Percentiles rank a stretch among this genome's conserved stretches.
phyloP scores from a whole-genome alignment of 192 early-diverging fungal species.

The Entomortierella lignicola region DNA sequence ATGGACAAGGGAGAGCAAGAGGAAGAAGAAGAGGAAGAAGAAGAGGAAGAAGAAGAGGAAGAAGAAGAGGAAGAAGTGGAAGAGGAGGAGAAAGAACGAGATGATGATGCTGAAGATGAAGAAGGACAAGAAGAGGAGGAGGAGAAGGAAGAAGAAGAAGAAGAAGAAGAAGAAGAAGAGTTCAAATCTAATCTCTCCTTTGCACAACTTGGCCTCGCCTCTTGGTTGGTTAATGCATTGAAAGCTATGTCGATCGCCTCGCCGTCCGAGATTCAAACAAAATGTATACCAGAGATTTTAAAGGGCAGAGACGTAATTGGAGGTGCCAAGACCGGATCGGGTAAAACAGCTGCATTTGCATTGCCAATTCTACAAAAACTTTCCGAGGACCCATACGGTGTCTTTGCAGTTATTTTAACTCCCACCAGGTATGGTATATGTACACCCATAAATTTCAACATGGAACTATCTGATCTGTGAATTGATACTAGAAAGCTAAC shows the following conservation, averaged over 20 bases:
- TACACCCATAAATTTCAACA: too few species aligned
- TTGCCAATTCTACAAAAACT: conserved; percentile 96
- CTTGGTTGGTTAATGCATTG: conserved; percentile 86
- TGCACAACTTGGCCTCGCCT: conserved; percentile 77
- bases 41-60: conserved; percentile 2
- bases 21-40: conserved; percentile 1
- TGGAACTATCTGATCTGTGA: background rate
- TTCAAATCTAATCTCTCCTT: conserved; percentile 60
- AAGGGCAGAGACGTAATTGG: conserved; percentile 88
- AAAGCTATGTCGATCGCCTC: conserved; percentile 81
- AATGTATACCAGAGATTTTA: conserved; percentile 86
- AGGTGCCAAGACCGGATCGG: conserved; percentile 94
- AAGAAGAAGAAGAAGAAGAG: conserved; percentile 43
- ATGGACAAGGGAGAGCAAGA: background rate
- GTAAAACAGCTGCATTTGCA: conserved; percentile 99
- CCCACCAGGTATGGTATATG: conserved; percentile 86
- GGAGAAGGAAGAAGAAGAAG: conserved; percentile 47
- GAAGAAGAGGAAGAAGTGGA: conserved; percentile 8
- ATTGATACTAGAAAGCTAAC: background rate
- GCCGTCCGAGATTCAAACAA: conserved; percentile 94
- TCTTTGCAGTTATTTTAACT: conserved; percentile 96
- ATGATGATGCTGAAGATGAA: background rate
- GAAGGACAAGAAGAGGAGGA: conserved; percentile 5
- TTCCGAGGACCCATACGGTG: conserved; percentile 95
- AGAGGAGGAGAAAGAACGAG: background rate